phyloP scores from a whole-genome alignment of 2,329 filamentous ascomycete genomes.

The Microdochium nivale region DNA sequence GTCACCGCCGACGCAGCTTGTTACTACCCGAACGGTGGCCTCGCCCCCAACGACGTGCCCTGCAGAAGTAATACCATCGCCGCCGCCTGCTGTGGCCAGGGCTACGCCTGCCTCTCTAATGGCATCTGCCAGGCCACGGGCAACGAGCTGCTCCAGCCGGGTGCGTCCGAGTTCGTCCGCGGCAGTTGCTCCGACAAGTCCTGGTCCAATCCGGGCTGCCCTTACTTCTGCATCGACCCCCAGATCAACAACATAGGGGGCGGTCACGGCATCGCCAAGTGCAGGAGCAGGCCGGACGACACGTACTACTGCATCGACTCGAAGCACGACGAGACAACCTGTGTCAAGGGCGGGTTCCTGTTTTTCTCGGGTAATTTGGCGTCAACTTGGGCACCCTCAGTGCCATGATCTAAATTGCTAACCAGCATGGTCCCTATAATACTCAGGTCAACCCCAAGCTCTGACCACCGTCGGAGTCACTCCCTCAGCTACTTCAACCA shows the following conservation, averaged over 20 bases:
- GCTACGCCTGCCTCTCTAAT: conserved; percentile 25
- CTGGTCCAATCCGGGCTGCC: conserved; percentile 21
- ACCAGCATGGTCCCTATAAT: too few relatives aligned
- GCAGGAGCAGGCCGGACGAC: conserved; percentile 3
- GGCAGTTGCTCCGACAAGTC: conserved; percentile 23
- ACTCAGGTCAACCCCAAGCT: too few relatives aligned
- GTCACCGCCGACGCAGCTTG: conserved; percentile 8
- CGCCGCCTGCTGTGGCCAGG: conserved; percentile 24
- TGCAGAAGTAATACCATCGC: conserved; percentile 16
- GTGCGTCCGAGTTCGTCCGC: conserved; percentile 16
- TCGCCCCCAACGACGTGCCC: conserved; percentile 19
- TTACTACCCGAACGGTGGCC: conserved; percentile 21
- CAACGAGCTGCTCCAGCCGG: conserved; percentile 10
- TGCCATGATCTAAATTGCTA: too few relatives aligned
- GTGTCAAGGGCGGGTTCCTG: background rate
- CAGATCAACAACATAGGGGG: conserved; percentile 8
- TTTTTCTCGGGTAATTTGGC: background rate
- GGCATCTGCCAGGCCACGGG: conserved; percentile 21
- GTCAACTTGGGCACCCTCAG: too few relatives aligned
- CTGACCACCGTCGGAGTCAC: too few relatives aligned
- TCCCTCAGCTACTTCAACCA: too few relatives aligned
- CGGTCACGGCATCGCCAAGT: conserved; percentile 13
- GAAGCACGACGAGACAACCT: conserved; percentile 4
- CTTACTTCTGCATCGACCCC: conserved; percentile 21
- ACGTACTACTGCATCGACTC: conserved; percentile 17